These are phyloP conservation scores for Fusarium chuoi DNA, from an alignment of 2,329 filamentous ascomycete species.

Conservation along the genomic window DNA sequence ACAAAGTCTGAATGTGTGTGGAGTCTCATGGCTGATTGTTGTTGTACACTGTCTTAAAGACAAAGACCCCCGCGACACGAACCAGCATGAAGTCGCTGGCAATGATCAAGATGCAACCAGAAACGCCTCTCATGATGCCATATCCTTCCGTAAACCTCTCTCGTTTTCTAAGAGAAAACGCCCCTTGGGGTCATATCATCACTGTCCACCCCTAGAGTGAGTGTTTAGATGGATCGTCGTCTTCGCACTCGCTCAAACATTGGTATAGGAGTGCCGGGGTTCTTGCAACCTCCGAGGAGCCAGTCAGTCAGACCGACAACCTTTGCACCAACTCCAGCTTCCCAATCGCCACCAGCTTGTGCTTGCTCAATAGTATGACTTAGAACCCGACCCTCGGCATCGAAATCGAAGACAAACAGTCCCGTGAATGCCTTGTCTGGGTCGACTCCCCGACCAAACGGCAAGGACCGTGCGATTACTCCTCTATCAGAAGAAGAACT, in stretches of 20 bases:
- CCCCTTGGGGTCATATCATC: not conserved
- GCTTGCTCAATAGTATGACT: slow-evolving; percentile 95
- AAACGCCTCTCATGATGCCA: slow-evolving; percentile 32
- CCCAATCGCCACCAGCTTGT: slow-evolving; percentile 84
- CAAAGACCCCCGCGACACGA: slow-evolving; percentile 6
- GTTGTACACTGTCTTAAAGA: slow-evolving; percentile 38
- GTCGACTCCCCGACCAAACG: slow-evolving; percentile 52
- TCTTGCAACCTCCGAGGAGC: slow-evolving; percentile 80
- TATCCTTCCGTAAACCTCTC: not conserved
- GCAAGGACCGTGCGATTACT: slow-evolving; percentile 58
- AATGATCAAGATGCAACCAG: slow-evolving; percentile 26
- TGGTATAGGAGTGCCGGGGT: slow-evolving; percentile 49
- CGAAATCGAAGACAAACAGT: slow-evolving; percentile 95
- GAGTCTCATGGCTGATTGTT: slow-evolving; percentile 42
- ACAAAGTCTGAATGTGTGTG: slow-evolving; percentile 32
- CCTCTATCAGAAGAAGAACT: slow-evolving; percentile 41
- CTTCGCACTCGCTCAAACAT: slow-evolving; percentile 49
- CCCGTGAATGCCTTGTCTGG: slow-evolving; percentile 85
- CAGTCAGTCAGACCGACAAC: slow-evolving; percentile 95
- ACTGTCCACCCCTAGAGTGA: not conserved
- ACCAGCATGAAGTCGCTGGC: slow-evolving; percentile 2
- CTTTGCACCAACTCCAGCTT: slow-evolving; percentile 80
- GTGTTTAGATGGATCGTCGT: slow-evolving; percentile 30
- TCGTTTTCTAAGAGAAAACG: not conserved
- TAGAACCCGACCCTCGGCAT: slow-evolving; percentile 82